Percentiles rank a stretch among this genome's conserved stretches.
phyloP scores from a whole-genome alignment of 345 rosid genomes.

The Lepidium aucheri region DNA sequence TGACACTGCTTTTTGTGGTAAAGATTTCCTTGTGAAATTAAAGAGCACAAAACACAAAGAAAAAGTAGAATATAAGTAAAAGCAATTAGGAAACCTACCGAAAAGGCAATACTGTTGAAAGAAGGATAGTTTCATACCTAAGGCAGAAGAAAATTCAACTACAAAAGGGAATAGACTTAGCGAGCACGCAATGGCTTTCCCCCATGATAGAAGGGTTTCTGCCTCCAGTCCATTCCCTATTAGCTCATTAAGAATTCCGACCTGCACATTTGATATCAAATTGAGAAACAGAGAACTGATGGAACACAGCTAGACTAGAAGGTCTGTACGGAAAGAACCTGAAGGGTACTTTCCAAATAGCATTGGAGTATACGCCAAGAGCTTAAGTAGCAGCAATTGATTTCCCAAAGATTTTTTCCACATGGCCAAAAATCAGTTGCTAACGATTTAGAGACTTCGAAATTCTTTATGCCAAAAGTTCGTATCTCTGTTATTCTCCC shows the following conservation, averaged over 20 bases:
- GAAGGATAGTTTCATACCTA: conserved; percentile 42
- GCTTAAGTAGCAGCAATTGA: conserved; percentile 56
- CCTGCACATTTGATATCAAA: conserved; percentile 34
- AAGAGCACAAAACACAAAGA: neutral
- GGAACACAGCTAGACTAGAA: neutral
- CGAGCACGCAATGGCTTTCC: conserved; percentile 56
- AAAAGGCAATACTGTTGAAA: neutral
- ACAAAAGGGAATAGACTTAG: conserved; percentile 52
- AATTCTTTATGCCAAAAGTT: conserved; percentile 30
- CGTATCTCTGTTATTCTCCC: conserved; percentile 37
- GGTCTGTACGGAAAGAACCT: conserved; percentile 43
- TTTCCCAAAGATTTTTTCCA: conserved; percentile 32
- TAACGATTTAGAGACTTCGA: conserved; percentile 37
- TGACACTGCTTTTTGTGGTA: conserved; percentile 53
- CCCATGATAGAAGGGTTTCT: conserved; percentile 67
- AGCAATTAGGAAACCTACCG: neutral
- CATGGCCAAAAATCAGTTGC: conserved; percentile 57
- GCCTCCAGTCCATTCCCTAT: conserved; percentile 79
- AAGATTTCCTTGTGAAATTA: conserved; percentile 44
- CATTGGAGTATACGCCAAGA: conserved; percentile 81
- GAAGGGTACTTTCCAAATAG: conserved; percentile 89
- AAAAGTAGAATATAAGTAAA: conserved; percentile 7
- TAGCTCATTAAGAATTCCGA: conserved; percentile 64
- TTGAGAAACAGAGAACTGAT: conserved; percentile 7
- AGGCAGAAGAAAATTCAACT: conserved; percentile 61